Conservation (phyloP, 2,329 filamentous ascomycete species). For the Sphaerulina musiva region DNA sequence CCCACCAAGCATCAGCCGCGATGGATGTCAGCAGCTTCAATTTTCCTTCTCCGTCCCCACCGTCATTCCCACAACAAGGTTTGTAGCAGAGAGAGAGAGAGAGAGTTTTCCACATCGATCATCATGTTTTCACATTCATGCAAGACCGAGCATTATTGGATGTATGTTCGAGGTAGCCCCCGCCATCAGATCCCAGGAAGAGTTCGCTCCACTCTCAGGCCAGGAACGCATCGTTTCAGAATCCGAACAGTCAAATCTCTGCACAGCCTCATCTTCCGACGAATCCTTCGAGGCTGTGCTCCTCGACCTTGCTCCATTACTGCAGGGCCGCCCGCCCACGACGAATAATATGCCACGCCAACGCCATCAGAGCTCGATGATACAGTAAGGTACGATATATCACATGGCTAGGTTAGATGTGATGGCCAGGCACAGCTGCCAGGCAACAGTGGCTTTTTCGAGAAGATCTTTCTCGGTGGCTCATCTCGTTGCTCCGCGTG, state of each 20-base stretch:
- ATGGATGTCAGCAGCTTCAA: too few relatives aligned
- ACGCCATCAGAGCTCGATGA: background rate
- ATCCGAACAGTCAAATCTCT: background rate
- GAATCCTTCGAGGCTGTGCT: constrained; percentile 10
- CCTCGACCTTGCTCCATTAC: background rate
- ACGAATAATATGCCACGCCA: background rate
- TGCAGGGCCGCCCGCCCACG: background rate
- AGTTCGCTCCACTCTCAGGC: background rate
- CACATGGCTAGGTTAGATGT: background rate
- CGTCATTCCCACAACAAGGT: background rate
- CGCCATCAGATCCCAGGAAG: background rate
- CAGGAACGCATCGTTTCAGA: constrained; percentile 8
- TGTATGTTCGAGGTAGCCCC: too few relatives aligned
- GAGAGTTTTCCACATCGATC: too few relatives aligned
- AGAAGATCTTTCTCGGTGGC: background rate
- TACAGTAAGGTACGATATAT: background rate
- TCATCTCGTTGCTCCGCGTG: background rate
- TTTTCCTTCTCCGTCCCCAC: background rate
- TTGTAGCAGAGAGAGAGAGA: too few relatives aligned
- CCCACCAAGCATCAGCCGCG: too few relatives aligned
- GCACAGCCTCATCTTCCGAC: constrained; percentile 5
- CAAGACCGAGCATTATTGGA: too few relatives aligned
- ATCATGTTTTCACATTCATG: too few relatives aligned
- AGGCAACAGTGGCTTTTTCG: background rate
- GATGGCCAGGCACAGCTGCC: background rate